A percentile compares a stretch with the other conserved stretches of the same genome.
Conservation (phyloP, 1,284 basidiomycete species). For the Cronartium quercuum region DNA sequence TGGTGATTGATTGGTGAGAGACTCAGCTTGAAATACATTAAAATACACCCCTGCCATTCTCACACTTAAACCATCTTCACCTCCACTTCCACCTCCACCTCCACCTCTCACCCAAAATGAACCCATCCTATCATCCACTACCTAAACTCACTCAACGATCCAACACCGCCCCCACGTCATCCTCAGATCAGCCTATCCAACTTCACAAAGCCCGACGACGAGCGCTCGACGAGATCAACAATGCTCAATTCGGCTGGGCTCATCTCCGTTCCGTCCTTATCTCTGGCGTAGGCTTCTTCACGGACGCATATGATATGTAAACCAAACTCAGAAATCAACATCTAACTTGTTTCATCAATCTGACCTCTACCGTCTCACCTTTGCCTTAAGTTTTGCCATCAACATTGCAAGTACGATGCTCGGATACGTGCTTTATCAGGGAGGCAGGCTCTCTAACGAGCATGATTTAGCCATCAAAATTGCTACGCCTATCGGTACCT, state of each 20-base stretch:
- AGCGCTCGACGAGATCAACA: conserved; percentile 67
- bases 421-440: conserved; percentile 66
- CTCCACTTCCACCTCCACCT: neutral
- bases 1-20: neutral
- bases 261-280: conserved; percentile 67
- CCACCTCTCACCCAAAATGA: neutral
- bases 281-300: conserved; percentile 74
- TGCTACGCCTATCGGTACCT: conserved; percentile 55
- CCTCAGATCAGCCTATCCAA: neutral
- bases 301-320: conserved; percentile 61
- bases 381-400: conserved; percentile 57
- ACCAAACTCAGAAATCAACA: neutral
- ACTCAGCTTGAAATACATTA: neutral
- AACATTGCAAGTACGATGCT: conserved; percentile 71
- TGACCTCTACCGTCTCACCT: neutral
- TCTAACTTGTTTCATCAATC: too few species aligned
- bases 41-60: too few species aligned
- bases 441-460: conserved; percentile 57
- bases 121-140: neutral
- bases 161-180: neutral
- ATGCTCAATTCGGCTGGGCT: conserved; percentile 55
- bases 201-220: conserved; percentile 49
- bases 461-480: conserved; percentile 66
- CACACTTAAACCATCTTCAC: neutral
- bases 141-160: neutral